Evolutionary conservation across 140 eudicot species (phyloP).

Genomic region (Senecio squalidus): DNA sequence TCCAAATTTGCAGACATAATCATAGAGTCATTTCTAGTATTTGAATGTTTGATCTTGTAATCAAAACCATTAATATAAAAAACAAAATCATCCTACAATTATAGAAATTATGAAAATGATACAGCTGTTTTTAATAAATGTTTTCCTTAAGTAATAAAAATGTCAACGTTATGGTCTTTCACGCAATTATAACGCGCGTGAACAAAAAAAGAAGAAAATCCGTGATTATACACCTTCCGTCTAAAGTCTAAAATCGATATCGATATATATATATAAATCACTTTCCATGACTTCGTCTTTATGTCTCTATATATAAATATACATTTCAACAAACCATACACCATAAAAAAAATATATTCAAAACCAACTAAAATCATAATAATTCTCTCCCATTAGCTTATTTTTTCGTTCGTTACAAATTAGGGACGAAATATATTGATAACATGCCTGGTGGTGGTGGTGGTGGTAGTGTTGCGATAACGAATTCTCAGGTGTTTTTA

Average conservation of each 20-base stretch:
- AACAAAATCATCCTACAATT: neutral
- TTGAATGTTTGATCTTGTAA: no score
- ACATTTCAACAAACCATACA: conserved; percentile 1
- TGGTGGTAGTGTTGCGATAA: conserved; percentile 42
- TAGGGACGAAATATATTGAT: neutral
- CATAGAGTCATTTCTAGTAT: no score
- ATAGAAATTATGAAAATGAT: neutral
- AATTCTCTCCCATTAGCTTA: no score
- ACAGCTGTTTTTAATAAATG: no score
- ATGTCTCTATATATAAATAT: neutral
- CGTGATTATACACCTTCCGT: conserved; percentile 2
- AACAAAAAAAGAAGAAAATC: neutral
- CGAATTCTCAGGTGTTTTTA: conserved; percentile 60
- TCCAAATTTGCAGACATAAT: no score
- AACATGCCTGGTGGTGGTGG: conserved; percentile 51
- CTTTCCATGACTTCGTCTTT: conserved; percentile 22
- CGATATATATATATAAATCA: neutral
- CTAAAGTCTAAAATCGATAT: conserved; percentile 11
- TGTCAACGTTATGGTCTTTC: neutral
- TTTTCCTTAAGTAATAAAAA: neutral
- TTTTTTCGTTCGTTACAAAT: no score
- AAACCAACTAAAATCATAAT: no score
- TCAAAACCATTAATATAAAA: neutral
- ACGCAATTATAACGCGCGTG: conserved; percentile 20
- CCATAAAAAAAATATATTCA: neutral